These are phyloP conservation scores for Umbelopsis isabellina DNA, from an alignment of 192 early-diverging fungal species.

Conservation along the genomic window DNA sequence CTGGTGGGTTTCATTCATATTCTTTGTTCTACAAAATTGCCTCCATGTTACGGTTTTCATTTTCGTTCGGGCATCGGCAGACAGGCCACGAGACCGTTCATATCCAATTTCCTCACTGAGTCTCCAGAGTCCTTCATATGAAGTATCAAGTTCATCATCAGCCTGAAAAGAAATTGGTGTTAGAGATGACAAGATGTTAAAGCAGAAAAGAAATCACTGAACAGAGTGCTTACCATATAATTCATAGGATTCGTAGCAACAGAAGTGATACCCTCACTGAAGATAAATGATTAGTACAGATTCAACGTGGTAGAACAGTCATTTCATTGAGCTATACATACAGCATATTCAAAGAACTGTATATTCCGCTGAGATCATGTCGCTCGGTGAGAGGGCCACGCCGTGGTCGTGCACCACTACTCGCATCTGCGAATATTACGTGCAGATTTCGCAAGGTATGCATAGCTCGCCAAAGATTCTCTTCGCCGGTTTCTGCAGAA, in stretches of 20 bases:
- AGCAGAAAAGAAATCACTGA: neutral
- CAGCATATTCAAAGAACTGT: neutral
- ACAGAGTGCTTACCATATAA: conserved; percentile 3
- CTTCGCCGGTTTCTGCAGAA: too few species aligned
- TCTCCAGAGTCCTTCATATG: conserved; percentile 17
- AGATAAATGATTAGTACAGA: neutral
- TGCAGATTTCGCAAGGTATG: too few species aligned
- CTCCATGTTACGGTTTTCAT: neutral
- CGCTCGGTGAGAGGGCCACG: conserved; percentile 5
- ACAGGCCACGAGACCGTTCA: neutral
- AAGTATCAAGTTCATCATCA: conserved; percentile 22
- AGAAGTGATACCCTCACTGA: neutral
- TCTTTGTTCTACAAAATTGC: neutral
- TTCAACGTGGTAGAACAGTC: too few species aligned
- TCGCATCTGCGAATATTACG: too few species aligned
- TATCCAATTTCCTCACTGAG: conserved; percentile 22
- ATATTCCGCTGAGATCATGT: neutral
- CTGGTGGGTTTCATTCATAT: neutral
- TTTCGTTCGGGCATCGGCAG: neutral
- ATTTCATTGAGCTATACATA: neutral
- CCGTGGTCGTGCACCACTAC: neutral
- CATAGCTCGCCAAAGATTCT: too few species aligned
- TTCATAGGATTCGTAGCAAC: conserved; percentile 14
- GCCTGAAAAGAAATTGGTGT: neutral
- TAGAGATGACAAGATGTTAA: neutral